phyloP scores from a whole-genome alignment of 257 asterid species.

The Nicotiana paniculata region DNA sequence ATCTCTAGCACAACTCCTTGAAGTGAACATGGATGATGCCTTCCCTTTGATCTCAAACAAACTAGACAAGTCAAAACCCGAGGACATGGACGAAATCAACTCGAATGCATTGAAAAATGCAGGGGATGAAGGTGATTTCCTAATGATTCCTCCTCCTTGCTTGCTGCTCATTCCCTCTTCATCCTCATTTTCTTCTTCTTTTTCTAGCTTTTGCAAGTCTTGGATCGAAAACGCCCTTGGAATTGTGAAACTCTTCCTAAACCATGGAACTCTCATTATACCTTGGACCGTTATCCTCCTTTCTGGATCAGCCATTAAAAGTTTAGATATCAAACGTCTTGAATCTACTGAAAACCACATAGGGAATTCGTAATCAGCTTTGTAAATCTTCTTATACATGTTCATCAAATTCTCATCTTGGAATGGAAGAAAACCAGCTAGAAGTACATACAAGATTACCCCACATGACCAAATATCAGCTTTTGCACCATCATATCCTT shows the following conservation, averaged over 20 bases:
- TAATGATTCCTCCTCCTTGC: conserved; percentile 16
- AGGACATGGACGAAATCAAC: conserved; percentile 52
- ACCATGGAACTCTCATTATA: conserved; percentile 49
- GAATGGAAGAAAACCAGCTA: conserved; percentile 54
- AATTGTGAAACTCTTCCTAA: conserved; percentile 25
- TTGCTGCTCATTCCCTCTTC: background rate
- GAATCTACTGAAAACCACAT: conserved; percentile 46
- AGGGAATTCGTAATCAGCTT: conserved; percentile 38
- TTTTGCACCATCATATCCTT: conserved; percentile 51
- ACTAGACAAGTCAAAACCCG: conserved; percentile 49
- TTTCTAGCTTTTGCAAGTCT: conserved; percentile 25
- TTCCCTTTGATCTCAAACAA: conserved; percentile 45
- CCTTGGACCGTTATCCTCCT: conserved; percentile 37
- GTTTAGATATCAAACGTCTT: conserved; percentile 34
- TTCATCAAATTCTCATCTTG: conserved; percentile 32
- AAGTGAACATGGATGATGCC: conserved; percentile 33
- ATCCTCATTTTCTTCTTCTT: conserved; percentile 19
- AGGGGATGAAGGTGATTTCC: conserved; percentile 51
- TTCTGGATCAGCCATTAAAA: conserved; percentile 39
- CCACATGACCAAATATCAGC: conserved; percentile 68
- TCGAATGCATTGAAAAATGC: conserved; percentile 52
- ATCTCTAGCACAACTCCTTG: conserved; percentile 18
- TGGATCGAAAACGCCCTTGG: conserved; percentile 24
- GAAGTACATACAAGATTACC: conserved; percentile 45
- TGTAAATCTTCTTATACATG: conserved; percentile 40